These are phyloP conservation scores for Houttuynia cordata DNA, from an alignment of 164 flowering plant genomes.

Conservation along the genomic window DNA sequence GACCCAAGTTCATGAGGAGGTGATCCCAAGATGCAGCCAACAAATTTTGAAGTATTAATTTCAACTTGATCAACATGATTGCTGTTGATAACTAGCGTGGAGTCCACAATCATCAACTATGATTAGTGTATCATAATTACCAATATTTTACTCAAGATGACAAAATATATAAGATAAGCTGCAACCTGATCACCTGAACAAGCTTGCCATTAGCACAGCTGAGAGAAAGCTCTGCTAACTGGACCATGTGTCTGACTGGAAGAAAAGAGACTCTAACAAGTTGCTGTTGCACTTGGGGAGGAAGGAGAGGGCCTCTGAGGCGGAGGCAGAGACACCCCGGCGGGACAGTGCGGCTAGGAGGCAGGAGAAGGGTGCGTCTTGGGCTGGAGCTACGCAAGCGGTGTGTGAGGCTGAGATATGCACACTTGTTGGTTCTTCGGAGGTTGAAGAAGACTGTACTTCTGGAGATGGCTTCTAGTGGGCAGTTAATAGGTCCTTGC, in stretches of 20 bases:
- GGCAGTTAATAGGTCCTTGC: not conserved
- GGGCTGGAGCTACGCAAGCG: conserved; percentile 1
- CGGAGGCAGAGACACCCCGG: not conserved
- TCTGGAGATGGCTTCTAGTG: not conserved
- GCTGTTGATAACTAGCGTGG: not conserved
- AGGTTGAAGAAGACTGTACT: not conserved
- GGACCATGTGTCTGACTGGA: not conserved
- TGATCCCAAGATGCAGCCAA: not conserved
- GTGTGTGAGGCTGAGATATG: not conserved
- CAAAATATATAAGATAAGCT: too few species aligned
- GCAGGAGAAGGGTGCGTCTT: not conserved
- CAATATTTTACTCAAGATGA: too few species aligned
- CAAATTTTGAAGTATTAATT: too few species aligned
- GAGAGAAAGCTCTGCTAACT: not conserved
- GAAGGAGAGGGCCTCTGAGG: not conserved
- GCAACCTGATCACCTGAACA: not conserved
- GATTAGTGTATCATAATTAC: not conserved
- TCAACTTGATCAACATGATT: not conserved
- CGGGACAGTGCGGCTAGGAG: not conserved
- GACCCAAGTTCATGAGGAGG: not conserved
- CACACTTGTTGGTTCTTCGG: not conserved
- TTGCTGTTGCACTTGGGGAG: not conserved
- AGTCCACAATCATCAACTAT: conserved; percentile 1
- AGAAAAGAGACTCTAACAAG: not conserved
- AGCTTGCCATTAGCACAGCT: not conserved